phyloP scores from a whole-genome alignment of 2,329 filamentous ascomycete species.

The Sphaerulina musiva region DNA sequence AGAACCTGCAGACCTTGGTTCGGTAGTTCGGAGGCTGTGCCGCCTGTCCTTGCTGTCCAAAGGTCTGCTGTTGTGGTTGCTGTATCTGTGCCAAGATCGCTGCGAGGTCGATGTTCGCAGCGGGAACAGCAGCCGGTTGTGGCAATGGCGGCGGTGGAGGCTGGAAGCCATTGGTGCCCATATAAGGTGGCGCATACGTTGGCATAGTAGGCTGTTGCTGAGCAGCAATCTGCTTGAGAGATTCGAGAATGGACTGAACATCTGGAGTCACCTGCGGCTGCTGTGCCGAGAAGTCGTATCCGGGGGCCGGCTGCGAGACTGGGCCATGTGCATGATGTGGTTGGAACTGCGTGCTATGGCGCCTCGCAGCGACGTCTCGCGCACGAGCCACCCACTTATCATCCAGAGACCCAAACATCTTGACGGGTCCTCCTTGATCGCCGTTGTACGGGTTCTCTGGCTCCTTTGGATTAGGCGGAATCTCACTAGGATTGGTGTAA shows the following conservation, averaged over 20 bases:
- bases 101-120: conserved; percentile 23
- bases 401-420: conserved; percentile 37
- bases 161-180: conserved; percentile 16
- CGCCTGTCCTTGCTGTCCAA: conserved; percentile 29
- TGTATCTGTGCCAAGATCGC: conserved; percentile 29
- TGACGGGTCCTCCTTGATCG: conserved; percentile 24
- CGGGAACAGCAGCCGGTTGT: conserved; percentile 9
- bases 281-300: conserved; percentile 11
- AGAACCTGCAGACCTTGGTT: conserved; percentile 46
- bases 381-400: conserved; percentile 24
- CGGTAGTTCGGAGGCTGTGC: conserved; percentile 27
- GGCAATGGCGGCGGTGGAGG: conserved; percentile 12
- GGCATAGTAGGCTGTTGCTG: conserved; percentile 17
- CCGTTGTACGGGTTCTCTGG: conserved; percentile 36
- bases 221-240: conserved; percentile 14
- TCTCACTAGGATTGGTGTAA: conserved; percentile 41
- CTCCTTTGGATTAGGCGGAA: conserved; percentile 43
- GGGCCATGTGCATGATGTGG: not conserved
- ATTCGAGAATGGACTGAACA: conserved; percentile 6
- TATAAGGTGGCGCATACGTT: conserved; percentile 15
- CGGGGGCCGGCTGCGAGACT: conserved; percentile 8
- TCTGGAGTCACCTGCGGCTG: conserved; percentile 6
- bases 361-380: conserved; percentile 12
- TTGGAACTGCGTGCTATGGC: conserved; percentile 7
- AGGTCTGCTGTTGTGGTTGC: conserved; percentile 23